These are phyloP conservation scores for Phascolomyces articulosus DNA, from an alignment of 371 early-diverging fungal genomes.

Conservation along the genomic window DNA sequence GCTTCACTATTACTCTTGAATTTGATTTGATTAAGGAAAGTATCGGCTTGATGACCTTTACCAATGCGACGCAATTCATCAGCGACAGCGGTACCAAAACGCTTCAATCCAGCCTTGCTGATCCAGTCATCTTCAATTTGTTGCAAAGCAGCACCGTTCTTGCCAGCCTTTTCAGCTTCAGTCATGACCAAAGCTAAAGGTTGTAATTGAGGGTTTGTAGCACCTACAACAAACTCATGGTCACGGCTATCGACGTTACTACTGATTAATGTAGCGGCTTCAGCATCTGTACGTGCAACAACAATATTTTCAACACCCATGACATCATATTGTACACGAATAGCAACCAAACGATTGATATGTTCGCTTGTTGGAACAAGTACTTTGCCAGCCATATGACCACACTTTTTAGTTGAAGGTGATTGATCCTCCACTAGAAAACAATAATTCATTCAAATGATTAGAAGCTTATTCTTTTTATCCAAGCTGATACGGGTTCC, in stretches of 20 bases:
- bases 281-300: slow-evolving; percentile 97
- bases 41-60: slow-evolving; percentile 42
- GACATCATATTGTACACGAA: slow-evolving; percentile 97
- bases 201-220: slow-evolving; percentile 79
- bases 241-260: slow-evolving; percentile 96
- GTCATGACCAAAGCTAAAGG: slow-evolving; percentile 83
- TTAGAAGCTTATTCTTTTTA: no score
- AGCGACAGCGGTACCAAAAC: slow-evolving; percentile 83
- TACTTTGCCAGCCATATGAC: slow-evolving; percentile 99
- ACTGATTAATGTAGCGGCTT: slow-evolving; percentile 96
- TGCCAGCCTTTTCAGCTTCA: slow-evolving; percentile 79
- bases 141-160: slow-evolving; percentile 76
- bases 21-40: slow-evolving; percentile 61
- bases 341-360: slow-evolving; percentile 95
- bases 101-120: slow-evolving; percentile 79
- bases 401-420: slow-evolving; percentile 97
- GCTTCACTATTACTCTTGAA: slow-evolving; percentile 86
- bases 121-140: slow-evolving; percentile 92
- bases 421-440: slow-evolving; percentile 89
- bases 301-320: slow-evolving; percentile 96
- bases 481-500: no score
- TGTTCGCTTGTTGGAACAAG: slow-evolving; percentile 96
- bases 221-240: slow-evolving; percentile 94
- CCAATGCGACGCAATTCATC: slow-evolving; percentile 70
- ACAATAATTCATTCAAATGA: no score